phyloP scores from a whole-genome alignment of 2,329 filamentous ascomycete species.

The Monosporascus sp. region DNA sequence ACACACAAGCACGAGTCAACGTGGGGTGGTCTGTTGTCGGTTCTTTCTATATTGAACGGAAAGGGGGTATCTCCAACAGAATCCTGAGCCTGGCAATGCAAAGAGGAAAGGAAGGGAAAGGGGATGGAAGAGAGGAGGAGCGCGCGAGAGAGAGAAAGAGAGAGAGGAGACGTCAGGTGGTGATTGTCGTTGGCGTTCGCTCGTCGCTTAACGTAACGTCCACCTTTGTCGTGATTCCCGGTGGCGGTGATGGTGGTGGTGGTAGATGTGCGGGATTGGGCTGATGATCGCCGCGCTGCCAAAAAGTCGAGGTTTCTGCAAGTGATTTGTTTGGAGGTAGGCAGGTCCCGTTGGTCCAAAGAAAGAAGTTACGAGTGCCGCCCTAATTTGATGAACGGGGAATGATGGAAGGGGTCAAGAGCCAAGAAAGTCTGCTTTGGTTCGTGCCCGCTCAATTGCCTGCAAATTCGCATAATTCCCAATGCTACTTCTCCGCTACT shows the following conservation, averaged over 20 bases:
- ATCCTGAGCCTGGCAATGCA: neutral
- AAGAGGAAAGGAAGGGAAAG: neutral
- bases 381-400: neutral
- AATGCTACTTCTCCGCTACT: neutral
- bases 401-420: neutral
- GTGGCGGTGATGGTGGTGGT: neutral
- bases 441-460: neutral
- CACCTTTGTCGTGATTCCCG: neutral
- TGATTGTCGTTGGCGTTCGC: too few relatives aligned
- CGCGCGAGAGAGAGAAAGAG: too few relatives aligned
- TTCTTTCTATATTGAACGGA: neutral
- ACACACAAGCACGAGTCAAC: neutral
- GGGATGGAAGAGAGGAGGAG: neutral
- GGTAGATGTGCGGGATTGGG: neutral
- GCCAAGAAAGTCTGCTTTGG: neutral
- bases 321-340: neutral
- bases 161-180: neutral
- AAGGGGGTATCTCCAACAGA: neutral
- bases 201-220: neutral
- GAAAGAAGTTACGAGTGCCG: neutral
- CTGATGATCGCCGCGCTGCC: neutral
- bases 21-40: neutral
- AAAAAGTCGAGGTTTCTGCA: neutral
- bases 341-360: neutral
- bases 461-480: neutral